These are phyloP conservation scores for Oropetium thomaeum DNA, from an alignment of 176 grass and related monocot genomes.

Conservation along the genomic window DNA sequence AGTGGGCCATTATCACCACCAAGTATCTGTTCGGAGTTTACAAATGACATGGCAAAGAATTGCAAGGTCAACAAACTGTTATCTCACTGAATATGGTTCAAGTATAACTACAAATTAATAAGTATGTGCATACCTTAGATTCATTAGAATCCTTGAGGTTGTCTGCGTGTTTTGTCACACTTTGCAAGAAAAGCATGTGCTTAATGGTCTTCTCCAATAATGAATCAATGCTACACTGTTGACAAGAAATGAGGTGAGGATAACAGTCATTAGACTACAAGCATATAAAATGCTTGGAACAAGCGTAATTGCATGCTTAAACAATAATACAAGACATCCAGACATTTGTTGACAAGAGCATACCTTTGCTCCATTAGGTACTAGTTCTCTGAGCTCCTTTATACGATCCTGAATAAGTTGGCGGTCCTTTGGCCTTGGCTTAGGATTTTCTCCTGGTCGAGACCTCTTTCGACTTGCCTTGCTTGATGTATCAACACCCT, in stretches of 20 bases:
- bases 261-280: not conserved
- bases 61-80: conserved; percentile 19
- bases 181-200: conserved; percentile 89
- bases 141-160: conserved; percentile 70
- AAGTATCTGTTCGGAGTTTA: conserved; percentile 50
- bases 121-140: conserved; percentile 51
- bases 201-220: conserved; percentile 85
- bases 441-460: conserved; percentile 70
- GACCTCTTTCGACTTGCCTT: conserved; percentile 71
- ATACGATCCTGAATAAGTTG: conserved; percentile 93
- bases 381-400: conserved; percentile 79
- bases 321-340: conserved; percentile 22
- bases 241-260: conserved; percentile 36
- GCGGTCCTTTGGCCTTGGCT: conserved; percentile 73
- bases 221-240: conserved; percentile 93
- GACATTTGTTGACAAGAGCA: conserved; percentile 1
- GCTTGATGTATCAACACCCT: conserved; percentile 50
- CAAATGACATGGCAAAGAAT: not conserved
- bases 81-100: conserved; percentile 13
- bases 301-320: not conserved
- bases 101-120: conserved; percentile 12
- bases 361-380: conserved; percentile 88
- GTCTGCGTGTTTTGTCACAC: conserved; percentile 74
- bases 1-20: conserved; percentile 52
- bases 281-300: not conserved